Evolutionary conservation across 495 filamentous ascomycete genomes (phyloP).

Genomic region (Penicillium canescens): DNA sequence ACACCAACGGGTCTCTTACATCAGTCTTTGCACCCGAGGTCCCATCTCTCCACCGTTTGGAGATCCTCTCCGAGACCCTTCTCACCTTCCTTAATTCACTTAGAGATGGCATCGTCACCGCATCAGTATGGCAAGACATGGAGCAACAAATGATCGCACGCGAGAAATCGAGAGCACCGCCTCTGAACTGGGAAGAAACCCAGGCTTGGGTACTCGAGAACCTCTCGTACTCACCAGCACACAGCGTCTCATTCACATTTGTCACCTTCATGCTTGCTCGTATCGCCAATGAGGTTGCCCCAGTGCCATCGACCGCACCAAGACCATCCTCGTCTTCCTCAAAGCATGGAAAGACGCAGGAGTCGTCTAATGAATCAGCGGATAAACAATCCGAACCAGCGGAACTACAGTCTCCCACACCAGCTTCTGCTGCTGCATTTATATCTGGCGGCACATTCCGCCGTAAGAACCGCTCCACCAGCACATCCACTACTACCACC

Average conservation of each 20-base stretch:
- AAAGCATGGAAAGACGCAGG: neutral
- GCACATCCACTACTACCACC: slow-evolving; percentile 12
- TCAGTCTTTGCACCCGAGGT: slow-evolving; percentile 59
- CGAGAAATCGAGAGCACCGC: slow-evolving; percentile 48
- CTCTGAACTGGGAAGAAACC: slow-evolving; percentile 59
- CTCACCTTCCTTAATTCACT: slow-evolving; percentile 70
- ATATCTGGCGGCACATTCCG: slow-evolving; percentile 36
- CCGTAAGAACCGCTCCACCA: slow-evolving; percentile 24
- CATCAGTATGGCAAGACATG: slow-evolving; percentile 66
- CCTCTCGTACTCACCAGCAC: slow-evolving; percentile 67
- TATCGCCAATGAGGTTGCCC: slow-evolving; percentile 48
- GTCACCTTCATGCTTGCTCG: slow-evolving; percentile 72
- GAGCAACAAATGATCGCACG: slow-evolving; percentile 59
- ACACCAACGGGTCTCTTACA: slow-evolving; percentile 60
- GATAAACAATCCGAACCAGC: slow-evolving; percentile 4
- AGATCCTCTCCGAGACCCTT: slow-evolving; percentile 67
- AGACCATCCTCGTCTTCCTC: neutral
- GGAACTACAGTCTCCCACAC: slow-evolving; percentile 16
- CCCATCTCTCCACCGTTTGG: slow-evolving; percentile 62
- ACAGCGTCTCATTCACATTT: slow-evolving; percentile 85
- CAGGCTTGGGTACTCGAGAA: slow-evolving; percentile 70
- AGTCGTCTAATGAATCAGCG: slow-evolving; percentile 6
- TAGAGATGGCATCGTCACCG: slow-evolving; percentile 72
- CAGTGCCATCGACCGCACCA: slow-evolving; percentile 23
- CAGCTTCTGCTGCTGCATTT: slow-evolving; percentile 30